Evolutionary conservation across 2,329 filamentous ascomycete species (phyloP).

Genomic region (Aspergillus latus): DNA sequence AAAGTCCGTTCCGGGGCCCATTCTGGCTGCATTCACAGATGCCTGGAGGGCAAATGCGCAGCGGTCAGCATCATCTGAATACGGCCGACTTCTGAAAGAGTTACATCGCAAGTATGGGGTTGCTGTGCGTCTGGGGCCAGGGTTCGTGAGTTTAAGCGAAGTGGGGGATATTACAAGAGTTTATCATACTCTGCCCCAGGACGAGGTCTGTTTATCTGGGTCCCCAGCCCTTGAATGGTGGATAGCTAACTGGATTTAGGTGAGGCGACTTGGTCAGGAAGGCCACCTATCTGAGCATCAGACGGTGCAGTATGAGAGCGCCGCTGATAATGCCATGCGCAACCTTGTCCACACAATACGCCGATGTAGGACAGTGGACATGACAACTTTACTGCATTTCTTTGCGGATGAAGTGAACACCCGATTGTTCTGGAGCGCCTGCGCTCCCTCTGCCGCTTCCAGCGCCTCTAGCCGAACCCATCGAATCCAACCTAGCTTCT

Average conservation of each 20-base stretch:
- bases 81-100: constrained; percentile 8
- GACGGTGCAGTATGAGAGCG: constrained; percentile 11
- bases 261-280: background rate
- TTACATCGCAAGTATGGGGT: constrained; percentile 20
- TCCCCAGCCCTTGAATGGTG: background rate
- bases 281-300: background rate
- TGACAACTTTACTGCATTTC: constrained; percentile 6
- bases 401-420: constrained; percentile 14
- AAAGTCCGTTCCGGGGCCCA: constrained; percentile 18
- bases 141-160: constrained; percentile 20
- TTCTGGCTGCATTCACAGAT: constrained; percentile 12
- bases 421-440: background rate
- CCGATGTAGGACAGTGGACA: constrained; percentile 6
- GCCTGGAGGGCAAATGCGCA: constrained; percentile 16
- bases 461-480: background rate
- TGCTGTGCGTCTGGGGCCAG: constrained; percentile 20
- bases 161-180: constrained; percentile 1
- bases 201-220: constrained; percentile 3
- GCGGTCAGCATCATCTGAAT: constrained; percentile 3
- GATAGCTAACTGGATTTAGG: background rate
- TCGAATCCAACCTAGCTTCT: background rate
- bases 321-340: constrained; percentile 7
- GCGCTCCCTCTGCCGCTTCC: background rate
- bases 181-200: background rate
- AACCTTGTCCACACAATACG: constrained; percentile 14